A percentile compares a stretch with the other conserved stretches of the same genome.
These are phyloP conservation scores for Venturia carpophila DNA, from an alignment of 2,329 filamentous ascomycete species.

Conservation along the genomic window DNA sequence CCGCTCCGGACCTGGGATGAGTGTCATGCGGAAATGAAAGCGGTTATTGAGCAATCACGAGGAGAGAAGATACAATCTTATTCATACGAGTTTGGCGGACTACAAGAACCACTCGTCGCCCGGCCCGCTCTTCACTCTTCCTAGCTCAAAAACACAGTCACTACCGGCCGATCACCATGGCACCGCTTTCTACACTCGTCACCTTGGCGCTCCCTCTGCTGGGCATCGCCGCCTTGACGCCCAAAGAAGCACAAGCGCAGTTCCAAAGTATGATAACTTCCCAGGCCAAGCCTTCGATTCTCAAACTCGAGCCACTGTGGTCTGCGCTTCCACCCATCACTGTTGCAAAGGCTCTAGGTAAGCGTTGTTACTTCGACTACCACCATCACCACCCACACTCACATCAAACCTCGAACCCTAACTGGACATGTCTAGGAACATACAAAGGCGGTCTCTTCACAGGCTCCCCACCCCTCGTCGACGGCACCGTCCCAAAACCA, in stretches of 20 bases:
- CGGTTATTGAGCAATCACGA: background rate
- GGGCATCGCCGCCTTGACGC: background rate
- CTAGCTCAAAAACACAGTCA: background rate
- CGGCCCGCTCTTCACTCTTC: background rate
- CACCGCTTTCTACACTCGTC: background rate
- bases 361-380: background rate
- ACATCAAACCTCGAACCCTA: background rate
- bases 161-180: background rate
- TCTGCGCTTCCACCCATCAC: conserved; percentile 7
- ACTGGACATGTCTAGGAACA: background rate
- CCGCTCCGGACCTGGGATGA: background rate
- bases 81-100: background rate
- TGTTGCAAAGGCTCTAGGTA: conserved; percentile 11
- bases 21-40: too few species aligned
- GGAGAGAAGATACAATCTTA: background rate
- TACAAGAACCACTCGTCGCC: background rate
- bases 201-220: background rate
- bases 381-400: background rate
- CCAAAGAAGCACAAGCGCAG: background rate
- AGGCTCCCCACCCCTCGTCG: background rate
- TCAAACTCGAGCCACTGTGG: conserved; percentile 2
- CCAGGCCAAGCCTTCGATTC: background rate
- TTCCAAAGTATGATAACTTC: background rate
- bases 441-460: conserved; percentile 16
- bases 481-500: background rate